Evolutionary conservation across 2,329 filamentous ascomycete genomes (phyloP).

Genomic region (Arthroderma sp.): DNA sequence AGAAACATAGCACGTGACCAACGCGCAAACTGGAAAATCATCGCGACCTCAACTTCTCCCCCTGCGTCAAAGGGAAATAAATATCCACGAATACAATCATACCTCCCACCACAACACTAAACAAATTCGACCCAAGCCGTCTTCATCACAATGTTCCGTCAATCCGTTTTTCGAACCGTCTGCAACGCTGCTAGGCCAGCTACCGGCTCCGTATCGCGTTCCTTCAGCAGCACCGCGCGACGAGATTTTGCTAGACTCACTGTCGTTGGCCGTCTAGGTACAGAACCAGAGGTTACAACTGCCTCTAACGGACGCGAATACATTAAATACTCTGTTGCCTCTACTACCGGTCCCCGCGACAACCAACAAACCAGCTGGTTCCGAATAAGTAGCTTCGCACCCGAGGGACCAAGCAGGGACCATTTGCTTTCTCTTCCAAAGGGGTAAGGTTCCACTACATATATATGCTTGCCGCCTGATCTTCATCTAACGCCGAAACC

Average conservation of each 20-base stretch:
- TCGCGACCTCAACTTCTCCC: too few relatives aligned
- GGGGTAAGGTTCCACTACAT: conserved; percentile 49
- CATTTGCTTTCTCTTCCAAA: conserved; percentile 63
- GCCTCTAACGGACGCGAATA: conserved; percentile 62
- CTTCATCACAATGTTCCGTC: not conserved
- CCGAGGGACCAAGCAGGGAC: conserved; percentile 57
- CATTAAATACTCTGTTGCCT: conserved; percentile 65
- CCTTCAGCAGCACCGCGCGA: conserved; percentile 60
- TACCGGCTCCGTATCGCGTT: conserved; percentile 37
- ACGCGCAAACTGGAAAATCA: too few relatives aligned
- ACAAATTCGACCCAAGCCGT: not conserved
- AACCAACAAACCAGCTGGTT: conserved; percentile 78
- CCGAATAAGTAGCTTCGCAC: conserved; percentile 58
- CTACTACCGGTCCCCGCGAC: conserved; percentile 52
- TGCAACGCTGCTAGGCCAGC: not conserved
- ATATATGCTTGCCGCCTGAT: not conserved
- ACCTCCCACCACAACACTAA: not conserved
- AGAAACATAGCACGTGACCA: not conserved
- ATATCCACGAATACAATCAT: not conserved
- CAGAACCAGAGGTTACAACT: conserved; percentile 60
- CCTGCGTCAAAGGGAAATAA: too few relatives aligned
- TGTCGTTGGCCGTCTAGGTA: conserved; percentile 73
- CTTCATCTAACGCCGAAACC: not conserved
- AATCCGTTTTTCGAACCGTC: not conserved
- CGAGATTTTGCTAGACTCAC: conserved; percentile 65